phyloP scores from a whole-genome alignment of 2,329 filamentous ascomycete genomes.

The Neopestalotiopsis clavispora region DNA sequence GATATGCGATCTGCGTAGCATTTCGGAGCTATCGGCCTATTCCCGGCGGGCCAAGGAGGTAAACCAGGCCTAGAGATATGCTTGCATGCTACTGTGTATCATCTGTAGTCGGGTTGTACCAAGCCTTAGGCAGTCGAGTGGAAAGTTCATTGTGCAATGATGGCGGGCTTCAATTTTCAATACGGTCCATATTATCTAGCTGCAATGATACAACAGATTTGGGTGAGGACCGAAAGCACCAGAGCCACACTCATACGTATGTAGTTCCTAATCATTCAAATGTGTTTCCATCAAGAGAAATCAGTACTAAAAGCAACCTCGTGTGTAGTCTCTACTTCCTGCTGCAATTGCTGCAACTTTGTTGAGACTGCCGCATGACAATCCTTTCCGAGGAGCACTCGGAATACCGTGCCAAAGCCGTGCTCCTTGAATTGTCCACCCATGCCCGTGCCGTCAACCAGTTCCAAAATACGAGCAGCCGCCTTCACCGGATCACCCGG shows the following conservation, averaged over 20 bases:
- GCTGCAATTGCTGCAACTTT: neutral
- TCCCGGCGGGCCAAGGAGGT: too few species aligned
- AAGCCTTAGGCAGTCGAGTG: too few species aligned
- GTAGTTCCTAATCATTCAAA: neutral
- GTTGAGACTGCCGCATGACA: neutral
- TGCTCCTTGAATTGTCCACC: constrained; percentile 32
- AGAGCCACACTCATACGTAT: too few species aligned
- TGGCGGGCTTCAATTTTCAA: too few species aligned
- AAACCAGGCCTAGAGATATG: too few species aligned
- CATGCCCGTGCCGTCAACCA: constrained; percentile 36
- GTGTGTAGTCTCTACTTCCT: neutral
- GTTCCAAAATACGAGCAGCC: constrained; percentile 42
- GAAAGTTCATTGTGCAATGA: too few species aligned
- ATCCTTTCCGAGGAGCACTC: constrained; percentile 44
- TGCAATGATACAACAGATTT: too few species aligned
- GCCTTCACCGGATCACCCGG: constrained; percentile 40
- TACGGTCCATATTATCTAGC: too few species aligned
- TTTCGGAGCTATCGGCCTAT: too few species aligned
- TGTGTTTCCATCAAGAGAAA: neutral
- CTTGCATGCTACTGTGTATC: too few species aligned
- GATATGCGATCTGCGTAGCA: neutral
- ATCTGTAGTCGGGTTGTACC: too few species aligned
- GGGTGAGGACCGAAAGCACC: too few species aligned
- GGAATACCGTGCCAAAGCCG: constrained; percentile 34
- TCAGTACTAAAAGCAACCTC: neutral